Conservation (phyloP, 1,139 yeast genomes). For the Taphrina wiesneri region DNA sequence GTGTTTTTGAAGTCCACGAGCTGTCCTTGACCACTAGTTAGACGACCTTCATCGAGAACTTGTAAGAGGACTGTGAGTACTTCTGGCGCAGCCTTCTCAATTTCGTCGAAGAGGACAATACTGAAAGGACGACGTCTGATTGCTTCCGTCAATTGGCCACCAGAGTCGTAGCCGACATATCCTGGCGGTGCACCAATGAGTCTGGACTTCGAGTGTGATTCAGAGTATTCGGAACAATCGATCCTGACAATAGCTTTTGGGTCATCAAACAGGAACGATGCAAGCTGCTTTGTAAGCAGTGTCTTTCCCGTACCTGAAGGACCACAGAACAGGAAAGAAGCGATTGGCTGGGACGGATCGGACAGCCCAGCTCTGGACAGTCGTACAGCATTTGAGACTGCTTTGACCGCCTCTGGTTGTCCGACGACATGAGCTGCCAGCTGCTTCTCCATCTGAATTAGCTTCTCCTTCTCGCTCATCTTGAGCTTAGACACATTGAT, state of each 20-base stretch:
- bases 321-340: constrained; percentile 92
- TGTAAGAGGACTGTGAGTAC: constrained; percentile 88
- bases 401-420: constrained; percentile 92
- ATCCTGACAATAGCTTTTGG: constrained; percentile 95
- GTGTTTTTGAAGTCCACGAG: constrained; percentile 89
- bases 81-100: constrained; percentile 99
- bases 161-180: constrained; percentile 96
- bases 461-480: constrained; percentile 90
- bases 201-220: constrained; percentile 93
- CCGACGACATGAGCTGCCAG: constrained; percentile 86
- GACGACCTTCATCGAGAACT: constrained; percentile 93
- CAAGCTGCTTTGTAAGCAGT: constrained; percentile 92
- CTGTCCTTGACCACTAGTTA: constrained; percentile 91
- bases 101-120: constrained; percentile 91
- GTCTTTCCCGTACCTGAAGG: constrained; percentile 98
- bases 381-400: constrained; percentile 92
- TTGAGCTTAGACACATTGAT: constrained; percentile 97
- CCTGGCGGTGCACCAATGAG: constrained; percentile 98
- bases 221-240: constrained; percentile 94
- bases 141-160: constrained; percentile 93
- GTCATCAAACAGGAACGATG: constrained; percentile 92
- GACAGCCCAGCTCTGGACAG: constrained; percentile 93
- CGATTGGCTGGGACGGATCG: constrained; percentile 86
- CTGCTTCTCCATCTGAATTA: constrained; percentile 90
- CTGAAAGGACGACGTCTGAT: constrained; percentile 90